Base-by-base conservation (phyloP, 1,139 yeast genomes). In the Yamadazyma friedrichii region DNA sequence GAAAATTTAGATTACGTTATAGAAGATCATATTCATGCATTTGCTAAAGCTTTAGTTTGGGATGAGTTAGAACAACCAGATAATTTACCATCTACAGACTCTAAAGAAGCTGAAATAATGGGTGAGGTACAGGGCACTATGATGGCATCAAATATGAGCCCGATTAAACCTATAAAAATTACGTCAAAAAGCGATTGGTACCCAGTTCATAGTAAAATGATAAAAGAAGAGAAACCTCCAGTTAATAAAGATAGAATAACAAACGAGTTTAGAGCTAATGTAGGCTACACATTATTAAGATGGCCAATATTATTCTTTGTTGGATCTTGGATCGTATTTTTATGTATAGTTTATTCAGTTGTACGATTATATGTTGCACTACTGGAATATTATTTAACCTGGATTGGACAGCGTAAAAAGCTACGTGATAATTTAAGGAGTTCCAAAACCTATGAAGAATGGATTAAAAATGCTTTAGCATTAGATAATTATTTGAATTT, bases 181-280 rank as follows among this genome's bases (percentile, higher is more conserved):
- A 58, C 77, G 0, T 81, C 88, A 2, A 74, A 76, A 50, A 78
- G 76, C 48, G 89, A 84, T 56, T 83, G 89, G 91, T 76, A 76
- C 15, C 89, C 89, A 0, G 64, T 81, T 6, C 47, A 49, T 40
- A 31, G 39, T 26, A 39, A 43, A 13, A 41, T 33, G 43, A 20
- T 42, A 28, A 15, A 20, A 12, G 8, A 5, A 8, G 28, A 26
- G 28, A 26, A 11, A n/a, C 5, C 11, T 10, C 11, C 12, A 4
- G 13, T 27, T 3, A 27, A 12, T 27, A 6, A 9, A 6, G 30
- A 27, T 11, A 66, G 64, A 33, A 44, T 50, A n/a, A 40, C 50
- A 12, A 72, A 74, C 44, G 77, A 75, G 44, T 74, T 76, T 43
- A 58, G 76, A 17, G 60, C 65, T 25, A 77, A 78, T 36, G 51